Evolutionary conservation across 1,284 basidiomycete species (phyloP), one percentile per base, ranked within the genome.

Genomic region (Farysia itapuensis): DNA sequence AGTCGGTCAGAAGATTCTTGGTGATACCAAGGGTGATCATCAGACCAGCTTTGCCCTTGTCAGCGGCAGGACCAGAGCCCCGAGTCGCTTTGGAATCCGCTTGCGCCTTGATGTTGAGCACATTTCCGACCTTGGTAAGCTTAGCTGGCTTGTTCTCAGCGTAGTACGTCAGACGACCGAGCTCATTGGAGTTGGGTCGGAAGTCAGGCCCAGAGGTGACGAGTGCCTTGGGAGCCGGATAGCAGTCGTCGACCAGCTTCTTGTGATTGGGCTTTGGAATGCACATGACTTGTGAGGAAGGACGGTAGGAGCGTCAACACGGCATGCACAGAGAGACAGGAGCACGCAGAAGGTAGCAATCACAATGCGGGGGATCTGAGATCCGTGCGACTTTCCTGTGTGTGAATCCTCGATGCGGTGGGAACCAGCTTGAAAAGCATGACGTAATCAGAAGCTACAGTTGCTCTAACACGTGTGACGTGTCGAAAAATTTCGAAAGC

Each of bases 141-240:
- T 95, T 94, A 24, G 87, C 86, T 1, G 92, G 90, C 67, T 87
- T 85, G 78, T 93, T 91, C 11, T 86, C 85, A 9, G 89, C 90
- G 81, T 91, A 93, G 79, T 96, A 96, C 4, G 89, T 90, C 53
- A 98, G 82, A 35, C 88, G 85, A 43, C 89, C 90, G 24, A 96
- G 82, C 72, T 96, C 92, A 77, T 95, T 92, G 35, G 66, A 53
- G 44, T 75, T 77, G 35, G 75, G 73, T 23, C 72, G 57, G 43
- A 86, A 94, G 43, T 89, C 87, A 25, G 89, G 86, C 20, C 83
- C 87, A 8, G 88, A 82, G 22, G 86, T 84, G 35, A 86, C 79
- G 33, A 94, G 82, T 8, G 86, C 83, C 63, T 91, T 88, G 44
- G 85, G 80, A 2, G 87, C 83, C 5, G 94, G 94, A 78, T 95